Base-by-base conservation (phyloP, 2,329 filamentous ascomycete genomes). In the Penicillium concentricum region DNA sequence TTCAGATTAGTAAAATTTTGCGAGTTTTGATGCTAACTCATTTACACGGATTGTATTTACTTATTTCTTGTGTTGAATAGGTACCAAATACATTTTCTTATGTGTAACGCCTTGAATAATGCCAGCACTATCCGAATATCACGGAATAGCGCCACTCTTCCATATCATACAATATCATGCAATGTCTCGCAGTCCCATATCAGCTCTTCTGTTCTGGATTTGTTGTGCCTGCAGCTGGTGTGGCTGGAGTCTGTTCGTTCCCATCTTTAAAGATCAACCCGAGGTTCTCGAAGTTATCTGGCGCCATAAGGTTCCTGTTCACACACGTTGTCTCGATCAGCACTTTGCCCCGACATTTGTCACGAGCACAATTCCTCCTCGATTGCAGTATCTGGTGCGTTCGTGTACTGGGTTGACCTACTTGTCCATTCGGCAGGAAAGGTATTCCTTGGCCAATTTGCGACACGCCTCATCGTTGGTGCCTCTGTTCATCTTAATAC, bases 351-450 rank as follows among this genome's bases (percentile, higher is more conserved):
- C 3, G 16, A 10, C 13, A 30, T 26, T 10, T 24, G 4, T 18
- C 18, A 24, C 12, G 2, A 3, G 12, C 30, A 20, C 16, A 30
- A 8, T 10, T 16, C 4, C 5, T 47, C n/a, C 18, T 42, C n/a
- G 6, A 22, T 15, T 22, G 37, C 2, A n/a, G 15, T 43, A 22
- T 22, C 8, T 1, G 8, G 13, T 24, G 16, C 24, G n/a, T 46
- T 18, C 13, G 13, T 10, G 9, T 24, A 28, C 50, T 10, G 35
- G 39, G 45, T 18, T 18, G 34, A 78, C 87, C 72, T 79, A 96
- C 92, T 87, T 86, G 66, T 97, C 93, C 94, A 99, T 99, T 47
- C 94, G 86, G 75, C 94, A 99, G 48, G 85, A 80, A 52, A 99
- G 80, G 74, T 99, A 99, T 30, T 86, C 83, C 78, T 97, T 97